Percentiles rank a stretch among this genome's conserved stretches.
Evolutionary conservation across 352 stramenopile genomes (phyloP).

Genomic region (Phytophthora podocarpi): DNA sequence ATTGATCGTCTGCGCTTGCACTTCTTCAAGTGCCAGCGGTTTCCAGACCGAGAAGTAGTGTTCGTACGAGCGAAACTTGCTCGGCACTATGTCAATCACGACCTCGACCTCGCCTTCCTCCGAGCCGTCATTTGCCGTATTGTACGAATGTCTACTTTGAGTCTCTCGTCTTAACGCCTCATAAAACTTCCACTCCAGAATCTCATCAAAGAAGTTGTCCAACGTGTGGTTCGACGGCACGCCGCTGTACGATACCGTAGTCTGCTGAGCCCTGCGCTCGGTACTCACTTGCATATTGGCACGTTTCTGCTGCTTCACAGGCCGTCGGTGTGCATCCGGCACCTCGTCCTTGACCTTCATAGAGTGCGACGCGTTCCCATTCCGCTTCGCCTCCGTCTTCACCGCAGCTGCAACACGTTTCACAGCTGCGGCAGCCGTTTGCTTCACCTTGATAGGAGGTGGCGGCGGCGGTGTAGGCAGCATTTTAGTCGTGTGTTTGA

Average conservation of each 20-base stretch:
- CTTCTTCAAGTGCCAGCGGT: slow-evolving; percentile 83
- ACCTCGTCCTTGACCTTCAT: slow-evolving; percentile 33
- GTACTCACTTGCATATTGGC: slow-evolving; percentile 25
- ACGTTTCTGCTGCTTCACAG: slow-evolving; percentile 71
- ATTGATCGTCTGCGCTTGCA: slow-evolving; percentile 88
- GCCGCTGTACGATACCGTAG: slow-evolving; percentile 18
- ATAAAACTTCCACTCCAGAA: slow-evolving; percentile 84
- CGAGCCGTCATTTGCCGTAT: slow-evolving; percentile 63
- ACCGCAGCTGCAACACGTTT: slow-evolving; percentile 25
- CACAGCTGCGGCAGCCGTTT: slow-evolving; percentile 14
- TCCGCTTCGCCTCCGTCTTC: slow-evolving; percentile 22
- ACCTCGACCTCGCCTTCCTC: slow-evolving; percentile 80
- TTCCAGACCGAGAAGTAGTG: slow-evolving; percentile 92
- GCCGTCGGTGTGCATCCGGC: slow-evolving; percentile 66
- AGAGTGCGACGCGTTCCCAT: background rate
- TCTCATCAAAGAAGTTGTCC: slow-evolving; percentile 84
- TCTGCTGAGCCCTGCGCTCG: slow-evolving; percentile 28
- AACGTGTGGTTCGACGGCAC: slow-evolving; percentile 60
- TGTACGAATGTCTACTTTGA: slow-evolving; percentile 56
- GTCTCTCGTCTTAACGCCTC: slow-evolving; percentile 62
- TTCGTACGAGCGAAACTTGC: slow-evolving; percentile 86
- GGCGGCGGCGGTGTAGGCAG: slow-evolving; percentile 2
- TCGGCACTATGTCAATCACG: slow-evolving; percentile 69
- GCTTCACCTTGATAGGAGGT: slow-evolving; percentile 14
- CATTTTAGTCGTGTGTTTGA: slow-evolving; percentile 26